phyloP scores from a whole-genome alignment of 2,329 filamentous ascomycete species.

The Cordyceps fumosorosea region DNA sequence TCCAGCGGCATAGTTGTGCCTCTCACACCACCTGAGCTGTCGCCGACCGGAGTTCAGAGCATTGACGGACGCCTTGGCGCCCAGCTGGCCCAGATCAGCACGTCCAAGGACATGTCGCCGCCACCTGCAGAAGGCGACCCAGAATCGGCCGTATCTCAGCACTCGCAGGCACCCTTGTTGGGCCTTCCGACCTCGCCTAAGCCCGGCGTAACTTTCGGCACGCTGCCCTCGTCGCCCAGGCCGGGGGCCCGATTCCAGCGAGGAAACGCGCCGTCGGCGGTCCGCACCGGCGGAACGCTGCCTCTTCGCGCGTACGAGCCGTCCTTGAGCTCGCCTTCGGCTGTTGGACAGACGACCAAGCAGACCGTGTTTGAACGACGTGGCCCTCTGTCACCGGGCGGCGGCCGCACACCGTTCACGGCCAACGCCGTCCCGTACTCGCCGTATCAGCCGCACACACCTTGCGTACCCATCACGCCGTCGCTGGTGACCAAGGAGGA shows the following conservation, averaged over 20 bases:
- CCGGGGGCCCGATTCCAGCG: conserved; percentile 44
- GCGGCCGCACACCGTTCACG: conserved; percentile 55
- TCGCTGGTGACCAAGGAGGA: conserved; percentile 65
- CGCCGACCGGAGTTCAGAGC: conserved; percentile 37
- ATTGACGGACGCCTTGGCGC: conserved; percentile 51
- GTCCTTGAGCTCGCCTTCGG: conserved; percentile 43
- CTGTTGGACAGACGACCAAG: conserved; percentile 45
- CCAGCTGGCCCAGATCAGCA: conserved; percentile 26
- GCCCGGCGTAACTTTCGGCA: conserved; percentile 26
- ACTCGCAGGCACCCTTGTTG: conserved; percentile 44
- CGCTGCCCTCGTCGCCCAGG: conserved; percentile 44
- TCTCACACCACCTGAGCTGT: conserved; percentile 28
- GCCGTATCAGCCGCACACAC: conserved; percentile 73
- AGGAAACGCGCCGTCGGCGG: conserved; percentile 44
- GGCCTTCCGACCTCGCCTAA: conserved; percentile 42
- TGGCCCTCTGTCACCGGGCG: conserved; percentile 47
- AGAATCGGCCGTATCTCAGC: conserved; percentile 45
- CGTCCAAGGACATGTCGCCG: conserved; percentile 33
- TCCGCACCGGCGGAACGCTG: conserved; percentile 50
- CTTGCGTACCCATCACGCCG: conserved; percentile 70
- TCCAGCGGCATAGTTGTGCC: conserved; percentile 19
- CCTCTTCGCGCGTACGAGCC: conserved; percentile 58
- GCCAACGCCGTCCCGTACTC: conserved; percentile 62
- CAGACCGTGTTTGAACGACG: conserved; percentile 58
- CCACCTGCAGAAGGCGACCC: conserved; percentile 40